A percentile compares a stretch with the other conserved stretches of the same genome.
phyloP scores from a whole-genome alignment of 2,329 filamentous ascomycete species.

The Ophiostoma sp. region DNA sequence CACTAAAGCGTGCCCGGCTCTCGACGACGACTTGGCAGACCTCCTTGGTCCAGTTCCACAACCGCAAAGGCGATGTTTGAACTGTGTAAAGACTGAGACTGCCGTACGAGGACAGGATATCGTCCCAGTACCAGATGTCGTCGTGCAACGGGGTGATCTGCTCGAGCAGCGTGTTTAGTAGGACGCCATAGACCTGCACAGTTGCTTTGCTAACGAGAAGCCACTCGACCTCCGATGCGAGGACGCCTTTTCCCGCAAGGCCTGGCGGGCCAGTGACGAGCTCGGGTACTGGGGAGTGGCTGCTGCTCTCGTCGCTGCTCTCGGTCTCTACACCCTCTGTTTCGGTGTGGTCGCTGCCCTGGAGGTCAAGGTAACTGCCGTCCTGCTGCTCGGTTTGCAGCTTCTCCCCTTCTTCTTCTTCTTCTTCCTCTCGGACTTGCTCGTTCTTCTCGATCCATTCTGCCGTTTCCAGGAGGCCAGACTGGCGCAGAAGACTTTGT shows the following conservation, averaged over 20 bases:
- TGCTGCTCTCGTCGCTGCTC: constrained; percentile 18
- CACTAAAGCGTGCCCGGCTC: constrained; percentile 43
- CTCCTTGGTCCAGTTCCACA: constrained; percentile 59
- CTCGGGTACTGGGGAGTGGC: constrained; percentile 1
- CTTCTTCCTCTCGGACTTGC: not conserved
- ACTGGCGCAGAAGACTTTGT: constrained; percentile 56
- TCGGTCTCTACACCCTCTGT: constrained; percentile 22
- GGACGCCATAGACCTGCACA: constrained; percentile 78
- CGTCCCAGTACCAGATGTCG: constrained; percentile 94
- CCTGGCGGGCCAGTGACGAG: not conserved
- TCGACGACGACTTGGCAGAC: constrained; percentile 61
- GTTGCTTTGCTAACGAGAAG: constrained; percentile 84
- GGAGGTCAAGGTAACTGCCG: constrained; percentile 13
- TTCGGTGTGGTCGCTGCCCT: constrained; percentile 15
- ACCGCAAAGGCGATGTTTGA: constrained; percentile 72
- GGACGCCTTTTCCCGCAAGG: constrained; percentile 39
- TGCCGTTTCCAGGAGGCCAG: constrained; percentile 47
- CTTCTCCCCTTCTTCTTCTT: constrained; percentile 12
- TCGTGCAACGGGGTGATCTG: constrained; percentile 78
- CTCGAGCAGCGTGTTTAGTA: constrained; percentile 71
- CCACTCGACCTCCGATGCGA: constrained; percentile 83
- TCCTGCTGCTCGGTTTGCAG: constrained; percentile 10
- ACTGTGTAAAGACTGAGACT: constrained; percentile 78
- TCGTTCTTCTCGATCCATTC: constrained; percentile 27
- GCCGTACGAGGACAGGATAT: constrained; percentile 70